Evolutionary conservation across 1,284 basidiomycete genomes (phyloP), one percentile per base, ranked within the genome.

Genomic region (Sphagnurus paluster): DNA sequence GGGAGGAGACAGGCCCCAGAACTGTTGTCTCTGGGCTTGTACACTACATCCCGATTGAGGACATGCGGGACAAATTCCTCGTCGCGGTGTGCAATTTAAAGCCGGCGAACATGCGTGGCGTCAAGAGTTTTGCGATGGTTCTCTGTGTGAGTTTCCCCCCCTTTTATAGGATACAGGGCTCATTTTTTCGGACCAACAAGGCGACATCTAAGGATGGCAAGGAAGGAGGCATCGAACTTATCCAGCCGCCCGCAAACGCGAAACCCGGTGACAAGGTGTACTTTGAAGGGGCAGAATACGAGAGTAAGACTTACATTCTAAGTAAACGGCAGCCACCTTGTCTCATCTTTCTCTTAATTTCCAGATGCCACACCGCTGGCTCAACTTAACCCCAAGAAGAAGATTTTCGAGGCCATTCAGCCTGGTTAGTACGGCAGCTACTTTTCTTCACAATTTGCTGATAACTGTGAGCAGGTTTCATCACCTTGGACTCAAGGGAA

Each of bases 51-150:
- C 89, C 91, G 9, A 93, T 96, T 58, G 95, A 97, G 59, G 73
- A 94, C 56, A 95, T 98, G 87, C 80, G 80, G 26, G 87, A 90
- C 62, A 85, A 83, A 59, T 83, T 85, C 53, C 80, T 98, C 30
- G 82, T 98, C 50, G 90, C 88, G 11, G 89, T 98, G 86, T 93
- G 93, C 69, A 98, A 98, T 67, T 70, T 98, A 50, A 98, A 98
- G 68, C 95, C 94, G 4, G 95, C 90, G 13, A 88, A 77, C 56
- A 97, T 98, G 94, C 84, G 95, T 47, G 95, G 95, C 4, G 83
- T 98, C 55, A 97, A 96, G 72, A 95, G 92, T 52, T 94, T 89
- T 59, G 95, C 92, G 21, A 98, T 98, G 95, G 88, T 98, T 25
- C 84, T 98, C 54, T 90, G 87, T 59, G 92, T 92, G 67, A 39